Base-by-base conservation (phyloP, 2,329 filamentous ascomycete species). In the Chalaropsis thielavioides region DNA sequence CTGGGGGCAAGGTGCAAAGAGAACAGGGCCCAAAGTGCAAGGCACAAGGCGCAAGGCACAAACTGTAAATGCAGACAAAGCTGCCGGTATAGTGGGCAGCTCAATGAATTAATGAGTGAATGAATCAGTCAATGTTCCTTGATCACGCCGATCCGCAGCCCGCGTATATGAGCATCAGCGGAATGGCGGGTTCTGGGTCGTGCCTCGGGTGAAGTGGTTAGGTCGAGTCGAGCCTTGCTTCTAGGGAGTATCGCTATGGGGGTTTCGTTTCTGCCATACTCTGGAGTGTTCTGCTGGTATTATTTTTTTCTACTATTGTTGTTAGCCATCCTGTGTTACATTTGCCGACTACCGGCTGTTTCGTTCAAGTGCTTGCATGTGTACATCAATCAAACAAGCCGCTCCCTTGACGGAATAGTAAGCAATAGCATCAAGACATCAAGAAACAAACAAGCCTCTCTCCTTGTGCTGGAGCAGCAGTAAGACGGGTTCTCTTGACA, bases 1-100 rank as follows among this genome's bases (percentile, higher is more conserved):
- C 46, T 51, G 19, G 15, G 22, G 5, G 46, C 46, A 27, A 24
- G 46, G 46, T 27, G 46, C 46, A 27, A 44, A 44, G 61, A 63
- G 38, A 63, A 51, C 61, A 63, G 49, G 49, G 49, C 46, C 41
- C 61, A 63, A 63, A 63, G 61, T 63, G 61, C 61, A 51, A 24
- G 24, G 38, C 8, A 44, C 35, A 64, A 19, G 13, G 19, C 8
- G 22, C 22, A 24, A 51, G 19, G 17, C 24, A 2, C 19, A 51
- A 27, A 10, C 11, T 19, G 44, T 49, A n/a, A 51, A 51, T 38
- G 35, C 35, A 38, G 35, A 4, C 7, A 10, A 8, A 38, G 35
- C 35, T 38, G 35, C 5, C 7, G 35, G 1, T 38, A 7, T 38
- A 8, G 24, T 51, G 46, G 24, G 46, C 46, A 51, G 19, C 6